Evolutionary conservation across 768 basidiomycete species (phyloP), one percentile per base, ranked within the genome.

Genomic region (Kwoniella europaea): DNA sequence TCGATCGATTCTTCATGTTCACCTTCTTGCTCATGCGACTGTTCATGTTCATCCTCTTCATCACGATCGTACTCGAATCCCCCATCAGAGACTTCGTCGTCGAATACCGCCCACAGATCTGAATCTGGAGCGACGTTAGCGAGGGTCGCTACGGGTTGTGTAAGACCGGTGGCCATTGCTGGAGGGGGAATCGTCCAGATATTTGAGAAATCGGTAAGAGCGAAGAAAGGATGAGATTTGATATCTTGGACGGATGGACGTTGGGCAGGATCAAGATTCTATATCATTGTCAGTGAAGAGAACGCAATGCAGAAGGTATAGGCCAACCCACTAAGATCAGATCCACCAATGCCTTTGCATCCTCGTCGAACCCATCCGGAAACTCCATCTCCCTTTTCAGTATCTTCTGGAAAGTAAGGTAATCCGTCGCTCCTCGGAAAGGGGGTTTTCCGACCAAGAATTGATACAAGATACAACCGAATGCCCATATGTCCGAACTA

Each of bases 361-460:
- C 87, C 56, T 87, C 85, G 69, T 96, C 92, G 77, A 97, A 95
- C 1, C 89, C 91, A 10, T 91, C 90, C 0, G 96, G 94, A 80
- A 94, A 92, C 18, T 88, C 86, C 84, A 94, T 98, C 56, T 96
- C 91, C 58, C 92, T 86, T 56, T 89, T 87, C 84, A 94, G 91
- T 84, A 98, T 92, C 85, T 93, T 94, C 80, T 97, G 91, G 88
- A 94, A 95, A 42, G 92, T 97, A 69, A 97, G 88, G 79, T 95
- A 98, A 70, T 98, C 93, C 0, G 94, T 94, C 13, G 82, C 82
- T 4, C 91, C 94, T 72, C 92, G 89, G 86, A 99, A 99, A 1
- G 94, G 92, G 74, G 95, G 95, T 53, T 88, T 89, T 50, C 95
- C 96, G 13, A 91, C 89, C 63, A 98, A 90, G 87, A 98, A 91